phyloP scores from a whole-genome alignment of 139 green algal species.

The Zygnema cylindricum region DNA sequence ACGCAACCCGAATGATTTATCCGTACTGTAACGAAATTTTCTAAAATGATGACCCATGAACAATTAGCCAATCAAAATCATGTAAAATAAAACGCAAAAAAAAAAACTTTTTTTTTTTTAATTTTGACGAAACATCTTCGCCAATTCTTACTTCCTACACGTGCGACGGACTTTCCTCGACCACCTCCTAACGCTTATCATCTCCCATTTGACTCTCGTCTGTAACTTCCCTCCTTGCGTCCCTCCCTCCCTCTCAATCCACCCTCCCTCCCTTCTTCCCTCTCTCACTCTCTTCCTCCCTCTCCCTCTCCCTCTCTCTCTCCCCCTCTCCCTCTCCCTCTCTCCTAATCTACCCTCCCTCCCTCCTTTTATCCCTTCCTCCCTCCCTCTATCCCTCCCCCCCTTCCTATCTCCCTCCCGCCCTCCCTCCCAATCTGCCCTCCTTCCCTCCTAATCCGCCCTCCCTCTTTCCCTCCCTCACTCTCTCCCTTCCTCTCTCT shows the following conservation, averaged over 20 bases:
- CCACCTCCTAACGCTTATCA: no score
- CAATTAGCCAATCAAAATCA: no score
- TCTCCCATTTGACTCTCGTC: background rate
- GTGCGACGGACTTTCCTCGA: no score
- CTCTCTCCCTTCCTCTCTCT: background rate
- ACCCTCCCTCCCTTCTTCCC: no score
- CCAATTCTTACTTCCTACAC: no score
- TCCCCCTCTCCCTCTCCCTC: background rate
- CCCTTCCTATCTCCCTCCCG: background rate
- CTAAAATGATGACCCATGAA: no score
- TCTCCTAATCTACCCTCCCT: background rate
- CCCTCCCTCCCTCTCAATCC: background rate
- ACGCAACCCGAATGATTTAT: no score
- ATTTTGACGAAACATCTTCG: no score
- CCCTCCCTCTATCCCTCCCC: background rate
- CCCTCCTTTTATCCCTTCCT: background rate
- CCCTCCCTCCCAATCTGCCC: background rate
- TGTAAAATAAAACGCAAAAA: no score
- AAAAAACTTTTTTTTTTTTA: no score
- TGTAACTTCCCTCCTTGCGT: background rate
- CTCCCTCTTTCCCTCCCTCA: background rate
- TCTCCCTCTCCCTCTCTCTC: background rate
- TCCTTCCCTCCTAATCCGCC: background rate
- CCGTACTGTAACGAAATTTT: no score
- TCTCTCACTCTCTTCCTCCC: background rate